These are phyloP conservation scores for Deuterostichococcus epilithicus DNA, from an alignment of 139 green algal genomes.

Conservation along the genomic window DNA sequence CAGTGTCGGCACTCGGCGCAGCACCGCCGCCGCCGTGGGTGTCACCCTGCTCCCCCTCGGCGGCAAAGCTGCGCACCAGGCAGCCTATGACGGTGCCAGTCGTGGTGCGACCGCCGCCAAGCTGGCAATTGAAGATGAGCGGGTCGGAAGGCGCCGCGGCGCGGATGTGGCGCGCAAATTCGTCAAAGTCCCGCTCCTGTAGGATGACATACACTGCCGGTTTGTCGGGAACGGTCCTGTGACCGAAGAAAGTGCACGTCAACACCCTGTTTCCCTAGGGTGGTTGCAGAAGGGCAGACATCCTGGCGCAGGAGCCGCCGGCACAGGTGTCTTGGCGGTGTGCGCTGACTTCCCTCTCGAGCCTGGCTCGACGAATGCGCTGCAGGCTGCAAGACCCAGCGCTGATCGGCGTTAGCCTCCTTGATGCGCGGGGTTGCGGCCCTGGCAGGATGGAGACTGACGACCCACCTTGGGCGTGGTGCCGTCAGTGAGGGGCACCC, in stretches of 20 bases:
- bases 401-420: no score
- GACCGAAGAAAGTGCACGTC: not conserved
- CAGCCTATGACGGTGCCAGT: slow-evolving; percentile 84
- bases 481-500: slow-evolving; percentile 86
- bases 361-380: no score
- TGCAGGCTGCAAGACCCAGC: no score
- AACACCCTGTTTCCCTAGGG: no score
- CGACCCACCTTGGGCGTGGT: slow-evolving; percentile 38
- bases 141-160: slow-evolving; percentile 29
- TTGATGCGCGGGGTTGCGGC: no score
- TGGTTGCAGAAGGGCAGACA: no score
- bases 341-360: no score
- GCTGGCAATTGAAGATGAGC: slow-evolving; percentile 90
- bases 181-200: slow-evolving; percentile 54
- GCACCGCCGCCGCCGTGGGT: not conserved
- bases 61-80: slow-evolving; percentile 56
- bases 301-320: not conserved
- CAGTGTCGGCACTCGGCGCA: no score
- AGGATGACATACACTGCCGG: slow-evolving; percentile 10
- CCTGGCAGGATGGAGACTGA: slow-evolving; percentile 4
- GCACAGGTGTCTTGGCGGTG: slow-evolving; percentile 5
- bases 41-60: no score
- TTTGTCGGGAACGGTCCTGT: no score
- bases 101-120: slow-evolving; percentile 86
- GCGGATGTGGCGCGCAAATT: slow-evolving; percentile 35